Conservation (phyloP, 345 rosid species). For the Capsella bursapastoris region DNA sequence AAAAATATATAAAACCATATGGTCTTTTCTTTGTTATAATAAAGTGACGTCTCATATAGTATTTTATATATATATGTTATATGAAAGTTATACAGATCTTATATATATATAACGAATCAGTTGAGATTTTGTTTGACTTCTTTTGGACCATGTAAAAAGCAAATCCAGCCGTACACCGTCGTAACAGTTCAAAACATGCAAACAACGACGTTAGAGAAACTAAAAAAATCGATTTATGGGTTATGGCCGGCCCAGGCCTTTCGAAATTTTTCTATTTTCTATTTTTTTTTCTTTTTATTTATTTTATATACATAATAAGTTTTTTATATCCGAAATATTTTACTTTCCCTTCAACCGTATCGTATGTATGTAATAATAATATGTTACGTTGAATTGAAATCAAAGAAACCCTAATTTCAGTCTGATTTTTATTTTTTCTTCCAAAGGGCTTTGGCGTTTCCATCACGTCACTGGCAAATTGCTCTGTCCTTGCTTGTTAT, state of each 20-base stretch:
- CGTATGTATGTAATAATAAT: too few relatives aligned
- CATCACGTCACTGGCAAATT: slow-evolving; percentile 1
- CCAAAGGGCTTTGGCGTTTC: not conserved
- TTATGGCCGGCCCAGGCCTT: not conserved
- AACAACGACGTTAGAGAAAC: not conserved
- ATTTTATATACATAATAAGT: too few relatives aligned
- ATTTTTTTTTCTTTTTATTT: too few relatives aligned
- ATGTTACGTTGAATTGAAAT: too few relatives aligned
- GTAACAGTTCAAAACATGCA: not conserved
- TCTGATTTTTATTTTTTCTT: not conserved
- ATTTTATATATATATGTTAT: not conserved
- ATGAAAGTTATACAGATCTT: not conserved
- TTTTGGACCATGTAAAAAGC: not conserved
- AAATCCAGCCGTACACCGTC: slow-evolving; percentile 5
- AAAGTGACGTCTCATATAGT: slow-evolving; percentile 2
- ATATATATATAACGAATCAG: not conserved
- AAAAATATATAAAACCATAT: not conserved
- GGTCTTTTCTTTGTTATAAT: not conserved
- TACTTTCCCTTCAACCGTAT: too few relatives aligned
- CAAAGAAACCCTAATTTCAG: not conserved
- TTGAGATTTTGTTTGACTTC: slow-evolving; percentile 19
- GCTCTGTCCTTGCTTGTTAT: not conserved
- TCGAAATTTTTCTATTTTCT: not conserved
- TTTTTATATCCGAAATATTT: too few relatives aligned
- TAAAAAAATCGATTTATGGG: not conserved